phyloP scores from a whole-genome alignment of 176 grass and related monocot species.

The Cocos nucifera region DNA sequence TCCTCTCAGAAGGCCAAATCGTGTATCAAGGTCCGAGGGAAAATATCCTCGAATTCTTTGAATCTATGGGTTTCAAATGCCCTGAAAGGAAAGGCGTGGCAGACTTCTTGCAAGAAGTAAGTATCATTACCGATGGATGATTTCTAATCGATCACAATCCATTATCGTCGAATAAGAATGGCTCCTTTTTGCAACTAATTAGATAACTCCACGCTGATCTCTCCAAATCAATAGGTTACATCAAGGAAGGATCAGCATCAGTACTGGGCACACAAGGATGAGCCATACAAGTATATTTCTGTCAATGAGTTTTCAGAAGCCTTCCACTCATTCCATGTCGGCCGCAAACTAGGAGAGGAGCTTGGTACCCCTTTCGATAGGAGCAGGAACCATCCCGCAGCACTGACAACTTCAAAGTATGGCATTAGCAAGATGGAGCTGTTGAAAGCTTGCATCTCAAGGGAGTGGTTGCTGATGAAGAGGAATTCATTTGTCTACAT shows the following conservation, averaged over 20 bases:
- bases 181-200: background rate
- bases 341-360: conserved; percentile 39
- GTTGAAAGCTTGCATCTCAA: conserved; percentile 57
- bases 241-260: conserved; percentile 95
- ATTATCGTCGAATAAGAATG: background rate
- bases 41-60: conserved; percentile 71
- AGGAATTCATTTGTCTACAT: conserved; percentile 97
- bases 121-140: conserved; percentile 7
- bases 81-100: conserved; percentile 88
- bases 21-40: conserved; percentile 91
- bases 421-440: conserved; percentile 71
- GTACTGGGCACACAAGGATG: conserved; percentile 49
- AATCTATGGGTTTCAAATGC: conserved; percentile 77
- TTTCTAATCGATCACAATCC: background rate
- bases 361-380: conserved; percentile 56
- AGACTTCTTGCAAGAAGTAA: conserved; percentile 94
- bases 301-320: conserved; percentile 72
- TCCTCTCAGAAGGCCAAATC: conserved; percentile 81
- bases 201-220: conserved; percentile 12
- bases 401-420: conserved; percentile 69
- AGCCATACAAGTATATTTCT: conserved; percentile 61
- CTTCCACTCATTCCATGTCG: conserved; percentile 75
- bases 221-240: conserved; percentile 51
- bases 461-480: conserved; percentile 97
- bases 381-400: conserved; percentile 71